phyloP scores from a whole-genome alignment of 2,329 filamentous ascomycete genomes.

The Plectosphaerella plurivora region DNA sequence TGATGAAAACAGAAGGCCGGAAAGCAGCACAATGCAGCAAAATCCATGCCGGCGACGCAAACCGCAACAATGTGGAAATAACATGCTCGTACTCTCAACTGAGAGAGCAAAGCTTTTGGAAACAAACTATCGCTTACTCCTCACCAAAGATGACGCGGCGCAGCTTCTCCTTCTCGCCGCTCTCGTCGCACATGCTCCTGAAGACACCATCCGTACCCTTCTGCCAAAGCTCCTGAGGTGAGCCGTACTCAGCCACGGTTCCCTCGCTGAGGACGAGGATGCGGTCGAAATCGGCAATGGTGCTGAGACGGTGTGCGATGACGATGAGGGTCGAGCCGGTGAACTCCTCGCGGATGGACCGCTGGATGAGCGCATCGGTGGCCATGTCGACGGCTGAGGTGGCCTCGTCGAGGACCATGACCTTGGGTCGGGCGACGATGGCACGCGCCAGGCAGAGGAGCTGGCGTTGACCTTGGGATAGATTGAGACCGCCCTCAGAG shows the following conservation, averaged over 20 bases:
- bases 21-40: no score
- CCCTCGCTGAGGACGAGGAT: conserved; percentile 70
- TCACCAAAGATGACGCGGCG: conserved; percentile 36
- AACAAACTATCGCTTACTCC: not conserved
- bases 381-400: conserved; percentile 75
- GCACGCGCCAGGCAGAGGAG: conserved; percentile 70
- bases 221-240: conserved; percentile 57
- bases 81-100: no score
- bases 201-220: conserved; percentile 46
- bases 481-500: conserved; percentile 68
- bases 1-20: no score
- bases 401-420: conserved; percentile 78
- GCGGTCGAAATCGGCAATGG: conserved; percentile 72
- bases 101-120: no score
- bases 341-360: conserved; percentile 68
- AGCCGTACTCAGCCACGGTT: conserved; percentile 62
- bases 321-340: conserved; percentile 64
- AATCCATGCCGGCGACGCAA: no score
- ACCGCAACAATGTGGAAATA: no score
- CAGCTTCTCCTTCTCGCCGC: conserved; percentile 53
- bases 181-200: conserved; percentile 58
- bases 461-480: conserved; percentile 73
- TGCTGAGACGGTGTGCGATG: conserved; percentile 72
- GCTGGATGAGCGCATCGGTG: conserved; percentile 70
- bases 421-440: conserved; percentile 66